Percentiles rank a stretch among this genome's conserved stretches.
Evolutionary conservation across 345 rosid species (phyloP).

Genomic region (Viola odorata): DNA sequence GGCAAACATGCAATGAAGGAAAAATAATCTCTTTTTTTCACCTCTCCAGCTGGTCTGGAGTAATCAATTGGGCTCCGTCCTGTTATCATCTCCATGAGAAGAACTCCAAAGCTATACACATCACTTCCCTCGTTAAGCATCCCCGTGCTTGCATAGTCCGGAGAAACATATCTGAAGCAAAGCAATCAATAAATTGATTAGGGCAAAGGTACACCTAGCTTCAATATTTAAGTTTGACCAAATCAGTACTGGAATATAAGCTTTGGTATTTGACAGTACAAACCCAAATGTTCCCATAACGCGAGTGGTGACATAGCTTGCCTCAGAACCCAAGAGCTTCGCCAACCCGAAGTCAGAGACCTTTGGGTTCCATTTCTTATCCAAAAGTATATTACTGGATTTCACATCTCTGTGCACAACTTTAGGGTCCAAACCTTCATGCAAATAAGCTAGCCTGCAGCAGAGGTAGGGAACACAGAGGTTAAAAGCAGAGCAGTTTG

Average conservation of each 20-base stretch:
- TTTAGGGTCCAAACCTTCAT: slow-evolving; percentile 94
- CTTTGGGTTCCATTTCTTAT: slow-evolving; percentile 74
- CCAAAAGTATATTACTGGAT: slow-evolving; percentile 85
- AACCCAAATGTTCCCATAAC: slow-evolving; percentile 98
- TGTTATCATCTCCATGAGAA: slow-evolving; percentile 92
- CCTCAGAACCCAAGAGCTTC: slow-evolving; percentile 77
- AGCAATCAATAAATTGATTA: background rate
- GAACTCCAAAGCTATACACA: slow-evolving; percentile 87
- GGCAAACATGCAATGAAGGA: background rate
- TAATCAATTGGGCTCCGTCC: slow-evolving; percentile 89
- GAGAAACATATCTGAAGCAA: slow-evolving; percentile 72
- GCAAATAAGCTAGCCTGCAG: slow-evolving; percentile 81
- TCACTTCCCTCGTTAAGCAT: slow-evolving; percentile 96
- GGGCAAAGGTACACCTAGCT: background rate
- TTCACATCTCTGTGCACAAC: slow-evolving; percentile 95
- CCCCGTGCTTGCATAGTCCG: slow-evolving; percentile 92
- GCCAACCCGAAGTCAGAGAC: slow-evolving; percentile 94
- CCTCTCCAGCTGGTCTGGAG: slow-evolving; percentile 90
- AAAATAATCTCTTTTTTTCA: slow-evolving; percentile 9
- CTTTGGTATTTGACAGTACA: slow-evolving; percentile 13
- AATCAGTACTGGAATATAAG: no score
- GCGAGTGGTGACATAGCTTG: slow-evolving; percentile 87
- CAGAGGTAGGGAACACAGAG: slow-evolving; percentile 13
- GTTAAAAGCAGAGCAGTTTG: background rate
- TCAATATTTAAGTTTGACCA: background rate